Base-by-base conservation (phyloP, 805 yeast genomes). In the Ogataea sp. region DNA sequence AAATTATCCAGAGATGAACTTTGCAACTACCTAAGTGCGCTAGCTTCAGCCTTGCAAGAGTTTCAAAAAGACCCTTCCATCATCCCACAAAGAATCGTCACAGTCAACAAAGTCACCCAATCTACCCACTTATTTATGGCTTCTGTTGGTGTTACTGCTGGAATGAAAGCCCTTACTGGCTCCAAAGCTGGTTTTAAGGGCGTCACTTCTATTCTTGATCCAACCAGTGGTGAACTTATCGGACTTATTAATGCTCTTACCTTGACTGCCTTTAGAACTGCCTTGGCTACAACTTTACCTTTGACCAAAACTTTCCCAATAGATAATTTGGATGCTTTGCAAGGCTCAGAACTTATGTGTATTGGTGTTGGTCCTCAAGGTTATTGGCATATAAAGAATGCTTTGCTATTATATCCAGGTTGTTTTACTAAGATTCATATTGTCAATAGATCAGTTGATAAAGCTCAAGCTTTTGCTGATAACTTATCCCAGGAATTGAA, bases 331-430 rank as follows among this genome's bases (percentile, higher is more conserved):
- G 41, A 32, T 21, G 39, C 36, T 1, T 41, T 47, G 10, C 10
- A 38, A 16, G 43, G 44, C 1, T 43, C 41, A 8, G 52, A 58
- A 0, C 37, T 55, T 8, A 41, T 62, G 11, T 74, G 71, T 14
- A 75, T 73, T 51, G 87, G 86, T 1, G 73, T 73, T 23, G 87
- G 86, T 0, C 65, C 67, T 27, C 85, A 80, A 54, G 80, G 79
- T 0, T 68, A 65, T 44, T 80, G 87, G 87, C 86, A 80, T 51
- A 59, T 67, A 27, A 65, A 62, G 48, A 58, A 70, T 40, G 65
- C 72, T 4, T 51, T 68, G 35, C 40, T 49, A 13, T 53, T 70
- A 31, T 78, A 65, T 52, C 65, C 64, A 10, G 53, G 41, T 1
- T 44, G 50, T 16, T 58, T 73, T 28, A 39, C 49, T 10, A 57